Percentiles rank a stretch among this genome's conserved stretches.
phyloP scores from a whole-genome alignment of 2,329 filamentous ascomycete species.

The Plenodomus tracheiphilus region DNA sequence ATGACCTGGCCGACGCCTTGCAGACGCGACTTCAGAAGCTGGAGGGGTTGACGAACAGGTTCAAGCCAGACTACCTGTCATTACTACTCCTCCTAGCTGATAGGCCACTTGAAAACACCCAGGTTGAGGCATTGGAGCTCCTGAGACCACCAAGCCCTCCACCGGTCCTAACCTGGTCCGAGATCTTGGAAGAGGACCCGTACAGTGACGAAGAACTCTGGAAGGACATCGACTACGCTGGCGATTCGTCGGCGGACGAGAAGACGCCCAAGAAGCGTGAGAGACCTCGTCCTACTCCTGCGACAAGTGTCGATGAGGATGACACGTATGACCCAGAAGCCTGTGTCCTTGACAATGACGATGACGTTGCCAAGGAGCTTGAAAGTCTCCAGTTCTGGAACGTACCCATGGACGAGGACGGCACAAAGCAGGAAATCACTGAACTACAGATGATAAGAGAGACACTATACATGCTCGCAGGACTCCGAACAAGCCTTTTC shows the following conservation, averaged over 20 bases:
- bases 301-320: slow-evolving; percentile 45
- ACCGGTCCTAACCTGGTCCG: slow-evolving; percentile 71
- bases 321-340: slow-evolving; percentile 40
- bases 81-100: slow-evolving; percentile 82
- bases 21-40: slow-evolving; percentile 63
- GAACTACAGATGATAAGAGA: slow-evolving; percentile 78
- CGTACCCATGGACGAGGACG: slow-evolving; percentile 7
- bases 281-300: slow-evolving; percentile 28
- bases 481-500: slow-evolving; percentile 76
- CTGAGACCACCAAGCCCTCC: slow-evolving; percentile 54
- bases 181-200: slow-evolving; percentile 76
- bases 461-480: slow-evolving; percentile 81
- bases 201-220: slow-evolving; percentile 72
- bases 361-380: slow-evolving; percentile 42
- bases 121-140: slow-evolving; percentile 63
- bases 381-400: slow-evolving; percentile 55
- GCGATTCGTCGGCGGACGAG: slow-evolving; percentile 68
- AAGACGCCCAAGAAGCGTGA: slow-evolving; percentile 36
- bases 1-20: slow-evolving; percentile 75
- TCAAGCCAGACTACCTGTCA: slow-evolving; percentile 77
- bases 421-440: slow-evolving; percentile 52
- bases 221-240: slow-evolving; percentile 68
- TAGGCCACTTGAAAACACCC: slow-evolving; percentile 72
- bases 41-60: slow-evolving; percentile 59
- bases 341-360: slow-evolving; percentile 35